phyloP scores from a whole-genome alignment of 108 stramenopile genomes.

The Phaeodactylum tricornutum region DNA sequence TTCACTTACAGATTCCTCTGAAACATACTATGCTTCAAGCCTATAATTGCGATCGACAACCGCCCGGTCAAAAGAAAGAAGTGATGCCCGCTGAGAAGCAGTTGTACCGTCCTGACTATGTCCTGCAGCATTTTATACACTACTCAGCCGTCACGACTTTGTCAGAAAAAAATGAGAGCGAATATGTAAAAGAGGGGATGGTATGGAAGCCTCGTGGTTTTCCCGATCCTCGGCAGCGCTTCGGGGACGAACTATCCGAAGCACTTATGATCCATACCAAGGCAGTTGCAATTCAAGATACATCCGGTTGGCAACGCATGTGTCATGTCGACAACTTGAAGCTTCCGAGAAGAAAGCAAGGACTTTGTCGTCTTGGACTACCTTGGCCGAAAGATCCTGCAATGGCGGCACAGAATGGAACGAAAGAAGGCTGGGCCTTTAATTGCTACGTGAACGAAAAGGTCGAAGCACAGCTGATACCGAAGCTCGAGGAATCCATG shows the following conservation, averaged over 20 bases:
- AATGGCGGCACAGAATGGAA: not conserved
- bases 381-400: constrained; percentile 5
- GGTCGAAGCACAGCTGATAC: constrained; percentile 59
- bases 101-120: constrained; percentile 55
- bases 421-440: constrained; percentile 50
- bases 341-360: constrained; percentile 1
- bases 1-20: constrained; percentile 39
- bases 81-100: constrained; percentile 74
- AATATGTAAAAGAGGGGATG: constrained; percentile 31
- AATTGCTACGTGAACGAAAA: constrained; percentile 79
- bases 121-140: constrained; percentile 77
- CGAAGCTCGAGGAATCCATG: constrained; percentile 43
- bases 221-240: constrained; percentile 43
- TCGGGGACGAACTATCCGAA: constrained; percentile 60
- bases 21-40: constrained; percentile 64
- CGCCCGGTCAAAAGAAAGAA: constrained; percentile 45
- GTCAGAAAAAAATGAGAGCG: constrained; percentile 33
- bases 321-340: constrained; percentile 4
- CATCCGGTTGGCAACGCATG: constrained; percentile 11
- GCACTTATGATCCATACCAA: constrained; percentile 84
- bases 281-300: constrained; percentile 64
- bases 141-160: constrained; percentile 69
- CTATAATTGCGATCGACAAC: constrained; percentile 80
- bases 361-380: constrained; percentile 8
- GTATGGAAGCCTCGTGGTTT: constrained; percentile 18